Conservation (phyloP, 805 yeast genomes). For the Saccharomycopsis babjevae region DNA sequence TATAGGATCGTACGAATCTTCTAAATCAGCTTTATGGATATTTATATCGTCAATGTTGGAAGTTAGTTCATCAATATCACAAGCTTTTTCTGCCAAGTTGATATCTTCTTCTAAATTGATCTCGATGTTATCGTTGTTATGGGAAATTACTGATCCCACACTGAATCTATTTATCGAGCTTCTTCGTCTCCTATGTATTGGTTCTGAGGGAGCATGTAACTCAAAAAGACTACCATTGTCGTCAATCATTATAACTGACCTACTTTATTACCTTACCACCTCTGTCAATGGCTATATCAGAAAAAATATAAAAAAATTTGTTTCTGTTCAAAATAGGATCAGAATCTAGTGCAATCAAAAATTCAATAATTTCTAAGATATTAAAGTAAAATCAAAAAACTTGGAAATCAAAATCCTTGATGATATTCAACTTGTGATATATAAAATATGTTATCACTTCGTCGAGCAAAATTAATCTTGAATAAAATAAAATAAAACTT, state of each 20-base stretch:
- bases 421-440: too few relatives aligned
- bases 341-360: too few relatives aligned
- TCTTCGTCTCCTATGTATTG: slow-evolving; percentile 6
- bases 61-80: not conserved
- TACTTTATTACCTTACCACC: too few relatives aligned
- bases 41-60: not conserved
- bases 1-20: not conserved
- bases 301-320: too few relatives aligned
- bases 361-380: too few relatives aligned
- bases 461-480: too few relatives aligned
- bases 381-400: too few relatives aligned
- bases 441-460: too few relatives aligned
- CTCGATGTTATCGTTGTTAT: slow-evolving; percentile 12
- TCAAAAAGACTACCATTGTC: not conserved
- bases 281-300: too few relatives aligned
- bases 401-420: too few relatives aligned
- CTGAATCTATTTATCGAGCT: slow-evolving; percentile 16
- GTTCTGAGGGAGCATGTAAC: not conserved
- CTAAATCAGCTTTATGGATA: not conserved
- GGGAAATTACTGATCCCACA: slow-evolving; percentile 11
- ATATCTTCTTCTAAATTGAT: slow-evolving; percentile 10
- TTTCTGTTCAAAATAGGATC: too few relatives aligned
- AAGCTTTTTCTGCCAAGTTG: not conserved
- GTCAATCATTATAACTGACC: not conserved
- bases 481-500: too few relatives aligned